Evolutionary conservation across 2,329 filamentous ascomycete species (phyloP), one percentile per base, ranked within the genome.

Genomic region (Dichotomopilus funicola): DNA sequence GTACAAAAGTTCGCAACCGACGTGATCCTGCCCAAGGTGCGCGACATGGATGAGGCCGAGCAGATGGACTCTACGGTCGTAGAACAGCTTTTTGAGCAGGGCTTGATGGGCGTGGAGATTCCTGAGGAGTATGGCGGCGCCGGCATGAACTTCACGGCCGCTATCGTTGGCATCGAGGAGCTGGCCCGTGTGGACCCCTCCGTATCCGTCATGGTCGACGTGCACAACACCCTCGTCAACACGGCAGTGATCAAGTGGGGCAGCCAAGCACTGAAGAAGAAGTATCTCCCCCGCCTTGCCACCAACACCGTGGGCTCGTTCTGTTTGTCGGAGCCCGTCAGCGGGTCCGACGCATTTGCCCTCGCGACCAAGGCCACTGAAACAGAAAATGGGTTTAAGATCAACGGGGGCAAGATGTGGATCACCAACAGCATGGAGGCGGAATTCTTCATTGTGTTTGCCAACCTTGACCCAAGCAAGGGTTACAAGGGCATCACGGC

Each of bases 351-450:
- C 69, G 94, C 94, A 42, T 99, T 99, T 68, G 95, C 95, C 1
- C 80, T 99, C 61, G 87, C 90, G 63, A 97, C 94, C 55, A 91
- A 89, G 71, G 94, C 94, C 44, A 85, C 83, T 56, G 89, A 91
- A 78, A 94, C 89, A 0, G 79, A 83, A 27, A 81, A 85, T 61
- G 91, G 92, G 37, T 99, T 92, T 77, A 86, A 80, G 73, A 88
- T 99, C 72, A 88, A 83, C 59, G 94, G 94, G 49, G 85, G 83
- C 72, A 99, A 99, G 82, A 99, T 99, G 94, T 99, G 94, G 94
- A 99, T 99, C 74, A 99, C 94, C 61, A 99, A 99, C 79, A 87
- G 88, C 50, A 86, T 92, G 76, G 94, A 99, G 75, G 88, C 94
- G 19, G 85, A 85, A 58, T 87, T 97, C 77, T 99, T 96, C 76